phyloP scores from a whole-genome alignment of 345 rosid species.

The Eucalyptus microcorys region DNA sequence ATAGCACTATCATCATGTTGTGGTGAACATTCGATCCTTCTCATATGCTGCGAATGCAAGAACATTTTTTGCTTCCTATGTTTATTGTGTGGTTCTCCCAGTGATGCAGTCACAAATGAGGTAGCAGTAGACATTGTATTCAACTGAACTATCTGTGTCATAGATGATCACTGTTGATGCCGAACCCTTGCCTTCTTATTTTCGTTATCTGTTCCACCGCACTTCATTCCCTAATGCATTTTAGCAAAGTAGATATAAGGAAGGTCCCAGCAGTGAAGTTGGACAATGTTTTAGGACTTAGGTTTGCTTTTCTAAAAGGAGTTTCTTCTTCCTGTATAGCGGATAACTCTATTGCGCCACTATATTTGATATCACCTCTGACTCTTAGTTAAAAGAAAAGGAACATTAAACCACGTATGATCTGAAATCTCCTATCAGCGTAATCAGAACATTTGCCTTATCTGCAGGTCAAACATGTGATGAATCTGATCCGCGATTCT shows the following conservation, averaged over 20 bases:
- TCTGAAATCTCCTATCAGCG: background rate
- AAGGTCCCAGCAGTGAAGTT: background rate
- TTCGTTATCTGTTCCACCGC: background rate
- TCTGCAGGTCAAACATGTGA: constrained; percentile 58
- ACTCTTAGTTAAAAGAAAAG: too few species aligned
- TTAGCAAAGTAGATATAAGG: background rate
- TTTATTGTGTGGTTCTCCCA: background rate
- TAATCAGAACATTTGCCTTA: background rate
- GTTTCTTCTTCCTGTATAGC: background rate
- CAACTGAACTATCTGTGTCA: background rate
- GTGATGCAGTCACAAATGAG: background rate
- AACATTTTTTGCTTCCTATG: background rate
- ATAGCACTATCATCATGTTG: background rate
- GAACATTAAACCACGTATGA: background rate
- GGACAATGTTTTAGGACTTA: background rate
- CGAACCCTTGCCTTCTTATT: background rate
- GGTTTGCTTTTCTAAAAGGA: background rate
- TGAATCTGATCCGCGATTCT: constrained; percentile 53
- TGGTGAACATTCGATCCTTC: background rate
- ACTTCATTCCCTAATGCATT: background rate
- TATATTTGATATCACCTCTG: too few species aligned
- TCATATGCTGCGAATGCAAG: background rate
- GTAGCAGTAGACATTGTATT: background rate
- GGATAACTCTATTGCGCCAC: too few species aligned
- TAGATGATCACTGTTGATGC: background rate